A percentile compares a stretch with the other conserved stretches of the same genome.
phyloP scores from a whole-genome alignment of 2,329 filamentous ascomycete species.

The Fusarium foetens region DNA sequence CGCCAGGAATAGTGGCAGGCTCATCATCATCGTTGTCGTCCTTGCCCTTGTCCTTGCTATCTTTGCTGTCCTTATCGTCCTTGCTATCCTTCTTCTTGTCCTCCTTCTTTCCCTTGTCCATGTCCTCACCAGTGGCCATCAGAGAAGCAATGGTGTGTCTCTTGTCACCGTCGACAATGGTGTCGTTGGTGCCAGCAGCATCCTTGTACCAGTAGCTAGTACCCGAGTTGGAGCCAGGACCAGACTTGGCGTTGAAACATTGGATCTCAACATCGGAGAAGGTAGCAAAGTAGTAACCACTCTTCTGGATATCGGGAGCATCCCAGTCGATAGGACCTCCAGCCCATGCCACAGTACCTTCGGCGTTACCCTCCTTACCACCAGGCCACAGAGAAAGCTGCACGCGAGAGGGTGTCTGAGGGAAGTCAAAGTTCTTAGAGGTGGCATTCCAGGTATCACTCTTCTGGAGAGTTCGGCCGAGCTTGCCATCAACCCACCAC shows the following conservation, averaged over 20 bases:
- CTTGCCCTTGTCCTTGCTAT: slow-evolving; percentile 19
- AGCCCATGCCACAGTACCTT: slow-evolving; percentile 91
- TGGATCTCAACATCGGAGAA: slow-evolving; percentile 82
- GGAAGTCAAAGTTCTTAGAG: slow-evolving; percentile 83
- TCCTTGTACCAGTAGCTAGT: slow-evolving; percentile 81
- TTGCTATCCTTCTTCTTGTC: slow-evolving; percentile 39
- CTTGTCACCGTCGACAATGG: slow-evolving; percentile 79
- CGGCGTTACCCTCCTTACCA: slow-evolving; percentile 78
- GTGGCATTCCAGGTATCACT: slow-evolving; percentile 88
- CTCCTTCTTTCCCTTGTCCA: slow-evolving; percentile 58
- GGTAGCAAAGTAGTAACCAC: slow-evolving; percentile 89
- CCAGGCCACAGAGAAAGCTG: slow-evolving; percentile 97
- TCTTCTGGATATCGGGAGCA: slow-evolving; percentile 78
- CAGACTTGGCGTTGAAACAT: slow-evolving; percentile 76
- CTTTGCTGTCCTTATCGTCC: slow-evolving; percentile 27
- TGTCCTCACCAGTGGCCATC: slow-evolving; percentile 82
- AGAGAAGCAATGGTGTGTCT: slow-evolving; percentile 81
- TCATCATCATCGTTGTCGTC: slow-evolving; percentile 33
- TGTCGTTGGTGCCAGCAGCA: slow-evolving; percentile 74
- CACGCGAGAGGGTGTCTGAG: slow-evolving; percentile 89
- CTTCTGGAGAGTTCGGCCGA: slow-evolving; percentile 78
- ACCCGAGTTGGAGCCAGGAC: slow-evolving; percentile 74
- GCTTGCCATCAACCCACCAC: slow-evolving; percentile 87
- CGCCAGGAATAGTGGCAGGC: slow-evolving; percentile 40
- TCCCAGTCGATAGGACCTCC: slow-evolving; percentile 88